Conservation (phyloP, 805 yeast species). For the Cyberlindnera veronae region DNA sequence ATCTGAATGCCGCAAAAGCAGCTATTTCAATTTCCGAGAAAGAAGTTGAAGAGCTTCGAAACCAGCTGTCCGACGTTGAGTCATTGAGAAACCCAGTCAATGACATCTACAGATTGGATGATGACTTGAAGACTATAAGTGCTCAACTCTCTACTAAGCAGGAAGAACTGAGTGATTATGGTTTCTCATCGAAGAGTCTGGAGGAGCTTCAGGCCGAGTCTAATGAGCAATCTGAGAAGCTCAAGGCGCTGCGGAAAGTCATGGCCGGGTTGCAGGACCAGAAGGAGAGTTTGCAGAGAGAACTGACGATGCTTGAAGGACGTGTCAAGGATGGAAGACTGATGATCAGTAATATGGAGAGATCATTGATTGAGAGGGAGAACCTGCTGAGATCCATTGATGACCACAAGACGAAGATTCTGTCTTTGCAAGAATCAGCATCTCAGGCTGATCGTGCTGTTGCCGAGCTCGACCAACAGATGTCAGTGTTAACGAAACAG, state of each 20-base stretch:
- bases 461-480: slow-evolving; percentile 9
- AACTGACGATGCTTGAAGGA: slow-evolving; percentile 43
- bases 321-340: slow-evolving; percentile 51
- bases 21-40: slow-evolving; percentile 10
- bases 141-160: slow-evolving; percentile 29
- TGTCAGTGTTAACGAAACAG: slow-evolving; percentile 19
- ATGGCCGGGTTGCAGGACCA: slow-evolving; percentile 35
- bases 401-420: slow-evolving; percentile 32
- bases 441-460: slow-evolving; percentile 24
- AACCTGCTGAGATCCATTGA: slow-evolving; percentile 37
- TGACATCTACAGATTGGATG: slow-evolving; percentile 34
- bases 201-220: slow-evolving; percentile 46
- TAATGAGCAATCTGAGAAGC: slow-evolving; percentile 33
- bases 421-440: slow-evolving; percentile 18
- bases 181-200: slow-evolving; percentile 34
- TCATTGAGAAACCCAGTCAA: slow-evolving; percentile 27
- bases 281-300: slow-evolving; percentile 43
- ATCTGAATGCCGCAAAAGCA: slow-evolving; percentile 6
- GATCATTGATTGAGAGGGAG: slow-evolving; percentile 44
- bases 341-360: slow-evolving; percentile 50
- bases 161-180: slow-evolving; percentile 37
- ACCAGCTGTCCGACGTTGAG: slow-evolving; percentile 8
- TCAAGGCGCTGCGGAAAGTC: slow-evolving; percentile 38
- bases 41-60: neutral
- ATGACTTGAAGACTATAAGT: slow-evolving; percentile 30